Conservation (phyloP, 164 flowering plant species). For the Annona squamosa region DNA sequence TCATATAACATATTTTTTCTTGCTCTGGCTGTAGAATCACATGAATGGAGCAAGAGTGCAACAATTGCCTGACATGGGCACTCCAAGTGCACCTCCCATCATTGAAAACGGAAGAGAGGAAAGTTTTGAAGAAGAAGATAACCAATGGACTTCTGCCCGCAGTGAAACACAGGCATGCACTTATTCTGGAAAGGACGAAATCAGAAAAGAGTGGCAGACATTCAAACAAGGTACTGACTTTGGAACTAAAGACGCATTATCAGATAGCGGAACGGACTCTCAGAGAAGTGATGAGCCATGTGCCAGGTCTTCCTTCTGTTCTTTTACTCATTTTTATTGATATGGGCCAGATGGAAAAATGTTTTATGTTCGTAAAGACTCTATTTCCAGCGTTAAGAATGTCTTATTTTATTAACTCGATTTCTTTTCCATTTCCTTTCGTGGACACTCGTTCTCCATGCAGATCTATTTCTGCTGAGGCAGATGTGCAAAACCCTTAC, state of each 20-base stretch:
- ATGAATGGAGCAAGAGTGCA: slow-evolving; percentile 9
- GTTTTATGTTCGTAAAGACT: too few species aligned
- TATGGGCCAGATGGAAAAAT: background rate
- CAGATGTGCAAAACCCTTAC: slow-evolving; percentile 27
- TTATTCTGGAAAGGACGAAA: slow-evolving; percentile 14
- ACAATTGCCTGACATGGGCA: slow-evolving; percentile 45
- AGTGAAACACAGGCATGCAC: slow-evolving; percentile 1
- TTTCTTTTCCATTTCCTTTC: background rate
- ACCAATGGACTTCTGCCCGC: slow-evolving; percentile 9
- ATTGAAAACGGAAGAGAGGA: slow-evolving; percentile 37
- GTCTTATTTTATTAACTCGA: background rate
- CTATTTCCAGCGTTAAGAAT: background rate
- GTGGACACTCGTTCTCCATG: slow-evolving; percentile 18
- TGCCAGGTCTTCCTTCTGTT: slow-evolving; percentile 27
- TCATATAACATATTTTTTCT: background rate
- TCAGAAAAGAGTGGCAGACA: slow-evolving; percentile 11
- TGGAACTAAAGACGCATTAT: slow-evolving; percentile 17
- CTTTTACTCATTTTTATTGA: background rate
- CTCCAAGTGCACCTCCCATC: slow-evolving; percentile 90
- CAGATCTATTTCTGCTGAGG: slow-evolving; percentile 22
- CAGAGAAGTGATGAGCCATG: slow-evolving; percentile 20
- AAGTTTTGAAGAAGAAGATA: slow-evolving; percentile 16
- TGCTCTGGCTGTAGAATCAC: slow-evolving; percentile 21
- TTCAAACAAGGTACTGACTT: slow-evolving; percentile 20
- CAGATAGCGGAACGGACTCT: slow-evolving; percentile 18